Conservation (phyloP, 179 eudicot genomes). For the Beta macrorhiza region DNA sequence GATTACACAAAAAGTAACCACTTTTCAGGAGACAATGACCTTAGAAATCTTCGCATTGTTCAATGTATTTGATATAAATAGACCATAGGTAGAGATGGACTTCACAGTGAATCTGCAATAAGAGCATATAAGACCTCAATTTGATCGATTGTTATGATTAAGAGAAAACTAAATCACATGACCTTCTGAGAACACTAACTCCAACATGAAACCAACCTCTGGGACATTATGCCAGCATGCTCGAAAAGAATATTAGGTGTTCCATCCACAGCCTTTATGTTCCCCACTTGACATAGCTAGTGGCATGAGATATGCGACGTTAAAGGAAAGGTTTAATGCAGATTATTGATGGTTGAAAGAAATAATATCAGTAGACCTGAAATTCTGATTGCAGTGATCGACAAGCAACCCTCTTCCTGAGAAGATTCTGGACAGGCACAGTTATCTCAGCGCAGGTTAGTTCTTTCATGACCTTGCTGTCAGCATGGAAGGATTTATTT, state of each 20-base stretch:
- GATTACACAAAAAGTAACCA: slow-evolving; percentile 4
- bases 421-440: slow-evolving; percentile 37
- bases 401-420: slow-evolving; percentile 55
- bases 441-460: slow-evolving; percentile 37
- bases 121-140: neutral
- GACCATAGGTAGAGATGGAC: slow-evolving; percentile 37
- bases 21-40: slow-evolving; percentile 38
- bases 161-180: neutral
- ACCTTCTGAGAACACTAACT: neutral
- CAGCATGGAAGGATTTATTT: slow-evolving; percentile 39
- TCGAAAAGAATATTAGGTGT: slow-evolving; percentile 44
- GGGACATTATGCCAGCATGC: slow-evolving; percentile 56
- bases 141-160: neutral
- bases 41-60: slow-evolving; percentile 46
- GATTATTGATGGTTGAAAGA: slow-evolving; percentile 9
- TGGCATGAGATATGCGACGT: slow-evolving; percentile 28
- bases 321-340: slow-evolving; percentile 26
- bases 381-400: slow-evolving; percentile 52
- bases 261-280: slow-evolving; percentile 42
- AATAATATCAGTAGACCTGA: slow-evolving; percentile 48
- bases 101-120: slow-evolving; percentile 46
- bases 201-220: slow-evolving; percentile 56
- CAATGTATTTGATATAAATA: slow-evolving; percentile 38
- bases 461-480: slow-evolving; percentile 43
- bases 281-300: slow-evolving; percentile 65